These are phyloP conservation scores for Aspergillus affinis DNA, from an alignment of 495 filamentous ascomycete species.

Conservation along the genomic window DNA sequence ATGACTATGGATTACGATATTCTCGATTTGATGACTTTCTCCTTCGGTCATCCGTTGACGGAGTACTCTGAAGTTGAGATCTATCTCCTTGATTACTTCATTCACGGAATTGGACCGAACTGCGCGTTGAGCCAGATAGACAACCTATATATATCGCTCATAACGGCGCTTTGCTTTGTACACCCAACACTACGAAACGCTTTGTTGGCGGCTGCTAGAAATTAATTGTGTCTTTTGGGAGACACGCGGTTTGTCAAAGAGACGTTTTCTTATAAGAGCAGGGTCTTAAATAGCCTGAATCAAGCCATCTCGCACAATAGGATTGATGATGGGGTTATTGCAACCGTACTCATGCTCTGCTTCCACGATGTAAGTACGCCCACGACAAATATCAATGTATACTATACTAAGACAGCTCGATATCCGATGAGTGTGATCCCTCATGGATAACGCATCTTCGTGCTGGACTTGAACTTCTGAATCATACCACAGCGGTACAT, in stretches of 20 bases:
- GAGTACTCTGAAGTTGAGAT: slow-evolving; percentile 9
- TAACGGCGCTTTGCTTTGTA: slow-evolving; percentile 16
- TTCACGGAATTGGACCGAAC: slow-evolving; percentile 17
- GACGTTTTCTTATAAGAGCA: slow-evolving; percentile 14
- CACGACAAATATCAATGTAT: background rate
- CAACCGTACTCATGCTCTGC: slow-evolving; percentile 23
- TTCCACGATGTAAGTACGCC: slow-evolving; percentile 20
- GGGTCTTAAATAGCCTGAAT: slow-evolving; percentile 14
- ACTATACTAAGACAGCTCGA: slow-evolving; percentile 6
- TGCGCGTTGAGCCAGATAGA: slow-evolving; percentile 17
- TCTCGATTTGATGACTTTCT: background rate
- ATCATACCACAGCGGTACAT: background rate
- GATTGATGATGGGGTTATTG: slow-evolving; percentile 15
- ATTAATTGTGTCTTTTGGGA: slow-evolving; percentile 17
- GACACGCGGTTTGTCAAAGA: slow-evolving; percentile 7
- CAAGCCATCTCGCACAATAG: slow-evolving; percentile 10
- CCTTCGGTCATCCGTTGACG: slow-evolving; percentile 11
- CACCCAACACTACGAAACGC: slow-evolving; percentile 14
- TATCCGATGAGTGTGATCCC: slow-evolving; percentile 20
- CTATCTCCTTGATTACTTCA: slow-evolving; percentile 25
- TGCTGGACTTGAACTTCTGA: slow-evolving; percentile 15
- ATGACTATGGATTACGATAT: background rate
- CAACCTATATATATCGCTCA: slow-evolving; percentile 22
- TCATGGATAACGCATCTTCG: slow-evolving; percentile 23
- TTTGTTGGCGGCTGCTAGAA: slow-evolving; percentile 19